Conservation (phyloP, 305 asterid species). For the Fraxinus platypoda region DNA sequence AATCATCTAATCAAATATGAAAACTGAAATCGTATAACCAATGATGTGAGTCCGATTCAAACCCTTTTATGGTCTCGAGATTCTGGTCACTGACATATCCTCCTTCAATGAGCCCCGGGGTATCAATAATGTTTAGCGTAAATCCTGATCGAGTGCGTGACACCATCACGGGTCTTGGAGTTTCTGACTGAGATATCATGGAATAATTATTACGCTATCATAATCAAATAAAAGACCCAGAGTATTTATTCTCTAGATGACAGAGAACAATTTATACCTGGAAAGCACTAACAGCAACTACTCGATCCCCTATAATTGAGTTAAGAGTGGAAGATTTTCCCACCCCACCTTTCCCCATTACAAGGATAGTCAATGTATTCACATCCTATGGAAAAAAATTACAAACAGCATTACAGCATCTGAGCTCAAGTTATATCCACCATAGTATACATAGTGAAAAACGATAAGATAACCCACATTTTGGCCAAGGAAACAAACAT, state of each 20-base stretch:
- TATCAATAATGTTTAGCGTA: slow-evolving; percentile 75
- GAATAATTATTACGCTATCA: neutral
- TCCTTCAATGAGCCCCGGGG: slow-evolving; percentile 94
- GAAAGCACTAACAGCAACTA: slow-evolving; percentile 85
- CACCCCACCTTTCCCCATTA: slow-evolving; percentile 97
- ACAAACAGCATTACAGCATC: neutral
- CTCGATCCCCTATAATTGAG: slow-evolving; percentile 86
- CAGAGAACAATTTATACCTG: slow-evolving; percentile 49
- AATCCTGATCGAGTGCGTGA: slow-evolving; percentile 74
- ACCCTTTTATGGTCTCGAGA: slow-evolving; percentile 78
- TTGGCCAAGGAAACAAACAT: neutral
- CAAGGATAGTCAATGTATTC: slow-evolving; percentile 76
- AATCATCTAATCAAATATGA: neutral
- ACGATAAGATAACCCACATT: neutral
- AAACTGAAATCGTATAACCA: neutral
- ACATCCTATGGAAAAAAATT: slow-evolving; percentile 50
- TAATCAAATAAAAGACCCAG: neutral
- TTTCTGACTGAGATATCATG: slow-evolving; percentile 56
- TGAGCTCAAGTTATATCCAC: neutral
- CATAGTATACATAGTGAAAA: neutral
- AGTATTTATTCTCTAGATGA: slow-evolving; percentile 4
- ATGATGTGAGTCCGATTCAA: neutral
- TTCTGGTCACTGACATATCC: slow-evolving; percentile 82
- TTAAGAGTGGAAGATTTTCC: slow-evolving; percentile 93
- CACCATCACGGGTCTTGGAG: slow-evolving; percentile 86